phyloP scores from a whole-genome alignment of 225 moss, liverwort and hornwort species.

The Physcomitrium patens region DNA sequence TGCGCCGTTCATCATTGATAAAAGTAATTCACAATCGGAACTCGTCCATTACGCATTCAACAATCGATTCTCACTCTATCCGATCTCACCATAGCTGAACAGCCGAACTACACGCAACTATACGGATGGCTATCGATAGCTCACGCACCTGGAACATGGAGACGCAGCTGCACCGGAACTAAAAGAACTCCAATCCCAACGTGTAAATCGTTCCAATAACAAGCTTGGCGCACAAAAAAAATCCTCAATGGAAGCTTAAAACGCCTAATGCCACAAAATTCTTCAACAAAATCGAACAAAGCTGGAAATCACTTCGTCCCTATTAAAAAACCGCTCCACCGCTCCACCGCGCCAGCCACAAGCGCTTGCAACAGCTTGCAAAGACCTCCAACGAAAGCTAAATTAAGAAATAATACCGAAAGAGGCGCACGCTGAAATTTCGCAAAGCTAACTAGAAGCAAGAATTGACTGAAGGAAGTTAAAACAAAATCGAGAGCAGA shows the following conservation, averaged over 20 bases:
- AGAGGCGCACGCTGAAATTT: too few species aligned
- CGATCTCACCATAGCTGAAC: slow-evolving; percentile 17
- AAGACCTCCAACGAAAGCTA: too few species aligned
- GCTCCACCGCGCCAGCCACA: too few species aligned
- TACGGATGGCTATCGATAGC: background rate
- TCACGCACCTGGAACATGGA: slow-evolving; percentile 12
- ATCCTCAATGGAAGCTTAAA: background rate
- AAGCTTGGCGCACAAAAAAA: background rate
- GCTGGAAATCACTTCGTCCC: too few species aligned
- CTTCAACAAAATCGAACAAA: background rate
- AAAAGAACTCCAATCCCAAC: background rate
- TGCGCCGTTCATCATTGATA: background rate
- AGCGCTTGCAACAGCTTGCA: too few species aligned
- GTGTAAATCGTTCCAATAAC: background rate
- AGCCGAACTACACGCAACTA: too few species aligned
- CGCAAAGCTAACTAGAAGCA: too few species aligned
- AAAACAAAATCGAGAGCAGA: too few species aligned
- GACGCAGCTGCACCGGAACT: background rate
- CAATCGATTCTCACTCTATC: background rate
- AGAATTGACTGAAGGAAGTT: too few species aligned
- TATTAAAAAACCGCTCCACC: too few species aligned
- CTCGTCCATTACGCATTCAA: background rate
- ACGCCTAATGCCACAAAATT: too few species aligned
- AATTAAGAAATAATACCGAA: too few species aligned
- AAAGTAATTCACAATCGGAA: background rate